These are phyloP conservation scores for Pyrenula aspistea DNA, from an alignment of 495 filamentous ascomycete genomes.

Conservation along the genomic window DNA sequence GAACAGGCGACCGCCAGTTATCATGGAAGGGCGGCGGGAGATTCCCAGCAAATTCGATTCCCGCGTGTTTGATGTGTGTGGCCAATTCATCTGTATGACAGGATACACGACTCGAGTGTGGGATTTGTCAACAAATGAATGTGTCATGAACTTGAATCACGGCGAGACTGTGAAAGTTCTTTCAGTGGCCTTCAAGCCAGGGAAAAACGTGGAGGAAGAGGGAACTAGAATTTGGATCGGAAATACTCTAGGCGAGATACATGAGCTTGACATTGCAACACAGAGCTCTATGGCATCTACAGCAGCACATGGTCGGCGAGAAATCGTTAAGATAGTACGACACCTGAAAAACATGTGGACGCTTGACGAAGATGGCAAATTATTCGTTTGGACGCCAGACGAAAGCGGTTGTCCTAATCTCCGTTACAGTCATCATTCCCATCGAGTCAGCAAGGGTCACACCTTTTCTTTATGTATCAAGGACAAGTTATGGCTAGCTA, in stretches of 20 bases:
- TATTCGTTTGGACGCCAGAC: conserved; percentile 81
- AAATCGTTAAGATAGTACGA: conserved; percentile 78
- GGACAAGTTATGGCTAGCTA: conserved; percentile 75
- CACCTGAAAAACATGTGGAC: conserved; percentile 90
- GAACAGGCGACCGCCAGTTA: conserved; percentile 70
- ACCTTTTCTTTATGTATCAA: conserved; percentile 76
- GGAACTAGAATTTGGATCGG: conserved; percentile 84
- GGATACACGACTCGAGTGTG: conserved; percentile 77
- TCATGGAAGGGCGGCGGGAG: conserved; percentile 54
- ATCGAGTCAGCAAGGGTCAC: conserved; percentile 68
- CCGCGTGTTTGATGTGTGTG: conserved; percentile 73
- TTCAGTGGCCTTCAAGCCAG: conserved; percentile 76
- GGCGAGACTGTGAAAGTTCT: conserved; percentile 66
- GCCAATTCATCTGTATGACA: conserved; percentile 74
- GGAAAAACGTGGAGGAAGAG: conserved; percentile 60
- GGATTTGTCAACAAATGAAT: conserved; percentile 70
- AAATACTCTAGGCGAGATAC: conserved; percentile 71
- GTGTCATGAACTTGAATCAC: conserved; percentile 68
- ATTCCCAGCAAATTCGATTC: conserved; percentile 80
- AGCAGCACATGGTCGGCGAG: conserved; percentile 63
- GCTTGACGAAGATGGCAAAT: conserved; percentile 76
- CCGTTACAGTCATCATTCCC: conserved; percentile 43
- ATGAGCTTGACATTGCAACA: conserved; percentile 70
- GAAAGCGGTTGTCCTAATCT: conserved; percentile 62
- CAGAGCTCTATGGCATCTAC: conserved; percentile 55